Conservation (phyloP, 371 early-diverging fungal genomes). For the Mucor velutinosus region DNA sequence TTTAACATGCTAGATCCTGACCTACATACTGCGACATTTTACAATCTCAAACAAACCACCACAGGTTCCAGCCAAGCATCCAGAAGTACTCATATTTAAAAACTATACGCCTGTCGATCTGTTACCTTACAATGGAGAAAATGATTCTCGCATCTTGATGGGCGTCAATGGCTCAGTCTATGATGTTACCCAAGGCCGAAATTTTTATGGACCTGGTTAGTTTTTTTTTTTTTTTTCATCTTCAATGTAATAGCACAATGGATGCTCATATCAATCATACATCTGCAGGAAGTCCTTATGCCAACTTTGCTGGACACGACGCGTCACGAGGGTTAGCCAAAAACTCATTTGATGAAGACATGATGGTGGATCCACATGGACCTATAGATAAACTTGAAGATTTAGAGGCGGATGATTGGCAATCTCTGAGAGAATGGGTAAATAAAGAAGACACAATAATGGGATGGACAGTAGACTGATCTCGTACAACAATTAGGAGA, state of each 20-base stretch:
- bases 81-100: conserved; percentile 61
- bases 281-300: conserved; percentile 78
- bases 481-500: conserved; percentile 1
- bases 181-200: conserved; percentile 84
- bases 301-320: conserved; percentile 88
- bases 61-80: conserved; percentile 39
- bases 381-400: conserved; percentile 85
- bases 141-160: conserved; percentile 68
- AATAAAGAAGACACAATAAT: neutral
- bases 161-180: conserved; percentile 85
- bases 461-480: neutral
- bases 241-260: neutral
- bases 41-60: conserved; percentile 12
- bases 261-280: neutral
- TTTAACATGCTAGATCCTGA: conserved; percentile 18
- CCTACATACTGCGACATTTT: conserved; percentile 18
- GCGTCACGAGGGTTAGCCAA: conserved; percentile 88
- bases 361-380: conserved; percentile 70
- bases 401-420: conserved; percentile 73
- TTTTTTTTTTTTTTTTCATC: neutral
- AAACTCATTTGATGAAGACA: conserved; percentile 84
- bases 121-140: conserved; percentile 60
- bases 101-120: conserved; percentile 76
- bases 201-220: conserved; percentile 91
- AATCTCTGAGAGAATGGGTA: conserved; percentile 77